Evolutionary conservation across 1,284 basidiomycete genomes (phyloP).

Genomic region (Pyrrhoderma noxium): DNA sequence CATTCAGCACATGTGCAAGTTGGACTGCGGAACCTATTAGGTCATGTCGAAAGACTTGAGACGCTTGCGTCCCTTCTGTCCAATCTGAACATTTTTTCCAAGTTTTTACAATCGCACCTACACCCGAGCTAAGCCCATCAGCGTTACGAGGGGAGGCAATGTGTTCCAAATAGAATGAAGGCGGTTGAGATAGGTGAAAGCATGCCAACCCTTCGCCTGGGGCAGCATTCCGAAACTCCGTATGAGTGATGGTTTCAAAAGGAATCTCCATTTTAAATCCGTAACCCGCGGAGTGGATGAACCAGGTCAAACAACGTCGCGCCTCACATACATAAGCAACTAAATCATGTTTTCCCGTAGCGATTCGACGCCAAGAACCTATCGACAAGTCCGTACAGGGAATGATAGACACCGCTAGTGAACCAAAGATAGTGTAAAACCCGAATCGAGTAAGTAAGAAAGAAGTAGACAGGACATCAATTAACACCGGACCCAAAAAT

Average conservation of each 20-base stretch:
- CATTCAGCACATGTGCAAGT: slow-evolving; percentile 49
- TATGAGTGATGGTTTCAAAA: slow-evolving; percentile 51
- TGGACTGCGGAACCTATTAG: slow-evolving; percentile 59
- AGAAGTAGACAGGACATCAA: slow-evolving; percentile 38
- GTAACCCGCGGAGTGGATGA: slow-evolving; percentile 60
- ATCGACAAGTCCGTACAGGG: slow-evolving; percentile 67
- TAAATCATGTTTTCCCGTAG: slow-evolving; percentile 52
- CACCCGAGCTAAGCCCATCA: slow-evolving; percentile 15
- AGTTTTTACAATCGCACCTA: slow-evolving; percentile 32
- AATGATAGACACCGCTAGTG: slow-evolving; percentile 63
- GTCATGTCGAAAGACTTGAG: slow-evolving; percentile 55
- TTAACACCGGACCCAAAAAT: background rate
- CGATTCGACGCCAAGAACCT: slow-evolving; percentile 70
- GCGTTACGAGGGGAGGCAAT: slow-evolving; percentile 25
- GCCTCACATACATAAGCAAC: slow-evolving; percentile 65
- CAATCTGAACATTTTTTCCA: slow-evolving; percentile 70
- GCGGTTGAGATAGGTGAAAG: slow-evolving; percentile 57
- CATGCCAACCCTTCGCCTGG: slow-evolving; percentile 52
- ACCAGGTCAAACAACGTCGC: slow-evolving; percentile 65
- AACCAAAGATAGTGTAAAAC: slow-evolving; percentile 24
- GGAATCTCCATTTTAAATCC: slow-evolving; percentile 82
- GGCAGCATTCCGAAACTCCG: slow-evolving; percentile 47
- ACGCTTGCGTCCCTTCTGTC: slow-evolving; percentile 70
- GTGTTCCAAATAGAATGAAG: slow-evolving; percentile 59
- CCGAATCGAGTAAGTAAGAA: slow-evolving; percentile 64